phyloP scores from a whole-genome alignment of 106 monocot genomes.

The Gastrodia elata region DNA sequence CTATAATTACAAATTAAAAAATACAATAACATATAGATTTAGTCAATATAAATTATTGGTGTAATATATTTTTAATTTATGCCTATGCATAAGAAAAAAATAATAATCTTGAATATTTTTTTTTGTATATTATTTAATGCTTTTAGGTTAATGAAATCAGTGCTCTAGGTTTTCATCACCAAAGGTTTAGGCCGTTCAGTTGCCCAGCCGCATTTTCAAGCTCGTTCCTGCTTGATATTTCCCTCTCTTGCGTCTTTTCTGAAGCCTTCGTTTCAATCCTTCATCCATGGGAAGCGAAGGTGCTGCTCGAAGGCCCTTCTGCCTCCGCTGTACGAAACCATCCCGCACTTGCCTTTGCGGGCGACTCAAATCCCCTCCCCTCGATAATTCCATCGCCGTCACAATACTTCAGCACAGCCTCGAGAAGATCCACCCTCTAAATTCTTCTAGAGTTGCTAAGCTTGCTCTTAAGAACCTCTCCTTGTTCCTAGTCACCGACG shows the following conservation, averaged over 20 bases:
- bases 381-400: conserved; percentile 56
- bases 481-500: conserved; percentile 47
- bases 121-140: no score
- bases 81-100: no score
- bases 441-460: conserved; percentile 56
- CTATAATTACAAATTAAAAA: no score
- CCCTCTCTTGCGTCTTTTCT: not conserved
- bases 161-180: not conserved
- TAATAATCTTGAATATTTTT: no score
- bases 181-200: not conserved
- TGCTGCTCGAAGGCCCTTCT: conserved; percentile 35
- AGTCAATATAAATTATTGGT: no score
- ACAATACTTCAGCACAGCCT: conserved; percentile 69
- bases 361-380: conserved; percentile 48
- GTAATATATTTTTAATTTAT: no score
- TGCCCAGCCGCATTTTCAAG: not conserved
- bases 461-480: conserved; percentile 53
- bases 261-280: not conserved
- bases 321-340: conserved; percentile 65
- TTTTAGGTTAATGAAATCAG: no score
- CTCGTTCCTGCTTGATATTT: not conserved
- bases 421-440: conserved; percentile 71
- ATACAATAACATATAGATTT: no score
- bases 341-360: conserved; percentile 59
- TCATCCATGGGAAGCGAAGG: conserved; percentile 20